These are phyloP conservation scores for Tylopilus vinaceipallidus DNA, from an alignment of 768 basidiomycete genomes.

Conservation along the genomic window DNA sequence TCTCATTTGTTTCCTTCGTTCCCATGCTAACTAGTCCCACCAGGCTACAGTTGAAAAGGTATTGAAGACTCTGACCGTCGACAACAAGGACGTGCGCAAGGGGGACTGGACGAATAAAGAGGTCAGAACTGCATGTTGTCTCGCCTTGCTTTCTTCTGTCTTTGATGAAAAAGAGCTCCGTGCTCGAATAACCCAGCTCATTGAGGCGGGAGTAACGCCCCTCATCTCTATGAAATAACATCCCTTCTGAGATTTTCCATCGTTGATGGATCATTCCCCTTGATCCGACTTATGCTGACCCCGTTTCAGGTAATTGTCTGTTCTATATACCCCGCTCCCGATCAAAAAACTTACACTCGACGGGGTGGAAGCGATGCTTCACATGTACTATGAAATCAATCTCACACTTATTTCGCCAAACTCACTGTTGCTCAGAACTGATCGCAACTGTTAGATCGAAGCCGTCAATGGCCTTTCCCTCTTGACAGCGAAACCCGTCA, in stretches of 20 bases:
- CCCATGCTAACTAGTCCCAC: constrained; percentile 15
- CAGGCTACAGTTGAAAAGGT: constrained; percentile 88
- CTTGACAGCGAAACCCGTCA: constrained; percentile 95
- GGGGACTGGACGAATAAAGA: constrained; percentile 96
- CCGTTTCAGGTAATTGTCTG: constrained; percentile 21
- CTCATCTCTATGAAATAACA: constrained; percentile 66
- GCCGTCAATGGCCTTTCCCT: constrained; percentile 86
- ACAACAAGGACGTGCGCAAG: constrained; percentile 90
- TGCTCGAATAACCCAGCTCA: constrained; percentile 94
- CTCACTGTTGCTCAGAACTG: constrained; percentile 8
- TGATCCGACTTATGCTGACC: constrained; percentile 7
- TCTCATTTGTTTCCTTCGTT: neutral
- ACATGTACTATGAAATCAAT: constrained; percentile 32
- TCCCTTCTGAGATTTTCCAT: constrained; percentile 38
- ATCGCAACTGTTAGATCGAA: constrained; percentile 60
- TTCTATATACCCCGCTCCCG: constrained; percentile 10
- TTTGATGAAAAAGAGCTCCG: constrained; percentile 74
- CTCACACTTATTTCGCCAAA: neutral
- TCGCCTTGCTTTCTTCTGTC: constrained; percentile 10
- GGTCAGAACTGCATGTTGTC: constrained; percentile 36
- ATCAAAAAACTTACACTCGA: constrained; percentile 69
- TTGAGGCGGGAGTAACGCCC: constrained; percentile 94
- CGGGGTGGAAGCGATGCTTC: constrained; percentile 84
- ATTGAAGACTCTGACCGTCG: constrained; percentile 70
- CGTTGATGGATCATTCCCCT: neutral